phyloP scores from a whole-genome alignment of 1,284 basidiomycete species.

The Athelia psychrophila region DNA sequence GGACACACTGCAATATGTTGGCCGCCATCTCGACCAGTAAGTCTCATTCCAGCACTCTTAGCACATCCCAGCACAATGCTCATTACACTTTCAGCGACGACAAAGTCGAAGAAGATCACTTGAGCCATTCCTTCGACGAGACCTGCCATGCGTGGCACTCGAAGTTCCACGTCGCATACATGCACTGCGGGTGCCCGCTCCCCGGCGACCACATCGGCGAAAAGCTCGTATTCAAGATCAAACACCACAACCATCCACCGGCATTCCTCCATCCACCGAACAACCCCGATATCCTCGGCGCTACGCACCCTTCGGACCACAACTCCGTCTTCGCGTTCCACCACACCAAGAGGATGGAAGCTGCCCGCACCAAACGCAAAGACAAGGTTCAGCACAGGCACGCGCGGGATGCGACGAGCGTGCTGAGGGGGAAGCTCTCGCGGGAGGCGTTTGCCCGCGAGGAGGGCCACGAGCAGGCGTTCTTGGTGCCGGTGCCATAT shows the following conservation, averaged over 20 bases:
- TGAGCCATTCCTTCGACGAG: constrained; percentile 39
- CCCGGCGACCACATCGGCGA: constrained; percentile 22
- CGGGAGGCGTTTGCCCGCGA: neutral
- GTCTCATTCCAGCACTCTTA: neutral
- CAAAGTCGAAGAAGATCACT: constrained; percentile 41
- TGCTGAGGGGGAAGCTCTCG: neutral
- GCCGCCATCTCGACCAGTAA: constrained; percentile 32
- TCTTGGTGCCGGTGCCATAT: constrained; percentile 20
- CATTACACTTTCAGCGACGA: constrained; percentile 37
- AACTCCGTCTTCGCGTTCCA: no score
- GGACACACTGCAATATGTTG: constrained; percentile 23
- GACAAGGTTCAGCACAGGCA: constrained; percentile 11
- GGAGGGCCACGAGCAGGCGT: constrained; percentile 11
- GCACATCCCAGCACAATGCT: neutral
- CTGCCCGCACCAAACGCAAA: constrained; percentile 11
- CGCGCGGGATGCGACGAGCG: constrained; percentile 3
- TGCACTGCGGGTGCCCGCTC: constrained; percentile 26
- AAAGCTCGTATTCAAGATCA: constrained; percentile 3
- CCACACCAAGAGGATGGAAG: no score
- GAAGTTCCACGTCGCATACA: constrained; percentile 25
- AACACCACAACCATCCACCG: no score
- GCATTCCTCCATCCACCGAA: constrained; percentile 2
- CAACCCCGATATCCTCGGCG: constrained; percentile 7
- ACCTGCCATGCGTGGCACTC: constrained; percentile 42
- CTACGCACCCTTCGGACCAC: constrained; percentile 27